A percentile compares a stretch with the other conserved stretches of the same genome.
Conservation (phyloP, 192 early-diverging fungal species). For the Entrophospora sp. region DNA sequence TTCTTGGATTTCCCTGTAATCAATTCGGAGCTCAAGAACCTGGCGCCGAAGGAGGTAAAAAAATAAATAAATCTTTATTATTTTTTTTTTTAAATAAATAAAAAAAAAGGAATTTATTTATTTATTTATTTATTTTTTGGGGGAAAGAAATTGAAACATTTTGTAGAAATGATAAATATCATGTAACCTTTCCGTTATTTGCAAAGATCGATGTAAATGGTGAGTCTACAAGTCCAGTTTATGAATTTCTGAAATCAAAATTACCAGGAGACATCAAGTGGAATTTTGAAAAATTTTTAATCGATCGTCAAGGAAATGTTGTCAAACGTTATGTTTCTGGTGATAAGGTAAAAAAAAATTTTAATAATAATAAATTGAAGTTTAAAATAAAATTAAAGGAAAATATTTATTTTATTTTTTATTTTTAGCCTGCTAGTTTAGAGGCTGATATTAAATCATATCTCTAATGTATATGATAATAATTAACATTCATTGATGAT, state of each 20-base stretch:
- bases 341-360: not conserved
- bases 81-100: not conserved
- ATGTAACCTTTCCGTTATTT: constrained; percentile 75
- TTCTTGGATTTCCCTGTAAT: constrained; percentile 90
- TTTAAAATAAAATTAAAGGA: not conserved
- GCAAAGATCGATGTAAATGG: constrained; percentile 83
- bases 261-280: constrained; percentile 64
- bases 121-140: not conserved
- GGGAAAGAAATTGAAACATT: not conserved
- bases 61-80: no score
- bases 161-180: not conserved
- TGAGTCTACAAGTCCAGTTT: constrained; percentile 55
- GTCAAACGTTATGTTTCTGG: constrained; percentile 44
- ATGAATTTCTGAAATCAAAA: constrained; percentile 47
- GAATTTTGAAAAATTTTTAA: constrained; percentile 83
- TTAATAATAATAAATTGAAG: no score
- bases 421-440: not conserved
- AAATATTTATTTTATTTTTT: not conserved
- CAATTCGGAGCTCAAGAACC: constrained; percentile 62
- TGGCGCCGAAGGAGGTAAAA: not conserved
- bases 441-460: not conserved
- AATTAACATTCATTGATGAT: no score
- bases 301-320: constrained; percentile 57
- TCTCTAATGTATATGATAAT: no score
- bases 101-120: not conserved